A percentile compares a stretch with the other conserved stretches of the same genome.
Conservation (phyloP, 1,284 basidiomycete genomes). For the Trichosporon faecale region DNA sequence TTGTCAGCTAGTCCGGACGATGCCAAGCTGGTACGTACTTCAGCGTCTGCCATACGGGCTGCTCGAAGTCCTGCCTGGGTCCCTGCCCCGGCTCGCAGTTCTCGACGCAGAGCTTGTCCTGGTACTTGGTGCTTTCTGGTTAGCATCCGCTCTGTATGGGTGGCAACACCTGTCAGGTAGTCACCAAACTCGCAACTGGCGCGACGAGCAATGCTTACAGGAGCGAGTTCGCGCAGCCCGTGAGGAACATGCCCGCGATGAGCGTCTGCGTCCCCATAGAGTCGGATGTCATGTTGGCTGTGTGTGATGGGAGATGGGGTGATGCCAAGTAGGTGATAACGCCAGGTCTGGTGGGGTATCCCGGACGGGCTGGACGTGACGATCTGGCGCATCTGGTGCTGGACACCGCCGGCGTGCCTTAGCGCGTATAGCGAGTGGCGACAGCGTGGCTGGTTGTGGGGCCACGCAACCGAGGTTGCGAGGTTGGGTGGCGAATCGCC, state of each 20-base stretch:
- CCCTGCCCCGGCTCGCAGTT: constrained; percentile 63
- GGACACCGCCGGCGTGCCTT: background rate
- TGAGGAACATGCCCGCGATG: constrained; percentile 56
- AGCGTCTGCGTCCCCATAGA: constrained; percentile 32
- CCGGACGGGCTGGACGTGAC: background rate
- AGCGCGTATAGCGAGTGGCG: background rate
- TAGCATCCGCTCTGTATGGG: background rate
- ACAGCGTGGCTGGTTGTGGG: background rate
- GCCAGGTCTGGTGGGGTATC: background rate
- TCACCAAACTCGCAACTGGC: constrained; percentile 23
- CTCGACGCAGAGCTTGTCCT: constrained; percentile 91
- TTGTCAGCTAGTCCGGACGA: background rate
- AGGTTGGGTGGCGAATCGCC: background rate
- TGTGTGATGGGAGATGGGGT: background rate
- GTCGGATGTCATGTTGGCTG: constrained; percentile 13
- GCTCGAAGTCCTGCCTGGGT: constrained; percentile 71
- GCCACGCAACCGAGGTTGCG: background rate
- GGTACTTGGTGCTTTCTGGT: constrained; percentile 41
- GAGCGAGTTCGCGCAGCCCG: constrained; percentile 54
- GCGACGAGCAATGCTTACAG: constrained; percentile 29
- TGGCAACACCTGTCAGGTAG: background rate
- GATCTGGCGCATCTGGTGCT: background rate
- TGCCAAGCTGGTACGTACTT: constrained; percentile 61
- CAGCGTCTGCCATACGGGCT: constrained; percentile 83
- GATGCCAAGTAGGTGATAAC: background rate